Conservation (phyloP, 148 eudicot genomes). For the Pharnaceum exiguum region DNA sequence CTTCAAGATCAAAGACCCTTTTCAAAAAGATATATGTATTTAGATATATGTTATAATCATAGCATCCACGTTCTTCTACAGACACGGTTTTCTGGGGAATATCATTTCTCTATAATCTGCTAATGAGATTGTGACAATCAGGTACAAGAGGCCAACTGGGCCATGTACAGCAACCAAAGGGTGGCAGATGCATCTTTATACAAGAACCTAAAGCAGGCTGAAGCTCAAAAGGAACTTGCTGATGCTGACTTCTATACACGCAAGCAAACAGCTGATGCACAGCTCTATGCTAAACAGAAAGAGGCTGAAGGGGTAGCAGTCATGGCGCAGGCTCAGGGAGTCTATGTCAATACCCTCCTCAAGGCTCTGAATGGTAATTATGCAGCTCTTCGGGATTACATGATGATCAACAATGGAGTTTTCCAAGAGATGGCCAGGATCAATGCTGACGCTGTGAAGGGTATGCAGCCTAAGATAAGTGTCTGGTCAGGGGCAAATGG, state of each 20-base stretch:
- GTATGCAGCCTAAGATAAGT: constrained; percentile 29
- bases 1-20: too few species aligned
- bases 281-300: constrained; percentile 27
- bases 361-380: constrained; percentile 17
- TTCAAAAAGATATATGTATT: too few species aligned
- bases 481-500: constrained; percentile 17
- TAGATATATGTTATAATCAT: too few species aligned
- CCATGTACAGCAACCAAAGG: constrained; percentile 21
- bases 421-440: constrained; percentile 25
- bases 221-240: constrained; percentile 25
- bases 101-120: background rate
- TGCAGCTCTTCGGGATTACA: constrained; percentile 18
- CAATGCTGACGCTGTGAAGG: constrained; percentile 18
- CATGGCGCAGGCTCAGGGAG: constrained; percentile 37
- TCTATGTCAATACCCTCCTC: constrained; percentile 18
- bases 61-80: too few species aligned
- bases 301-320: constrained; percentile 29
- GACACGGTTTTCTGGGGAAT: too few species aligned
- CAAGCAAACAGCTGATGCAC: constrained; percentile 13
- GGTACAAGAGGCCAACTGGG: constrained; percentile 27
- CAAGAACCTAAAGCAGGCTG: constrained; percentile 21
- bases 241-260: constrained; percentile 22
- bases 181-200: constrained; percentile 26
- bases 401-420: constrained; percentile 20
- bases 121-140: background rate